Percentiles rank a stretch among this genome's conserved stretches.
Conservation (phyloP, 2,329 filamentous ascomycete genomes). For the Xylaria sp. region DNA sequence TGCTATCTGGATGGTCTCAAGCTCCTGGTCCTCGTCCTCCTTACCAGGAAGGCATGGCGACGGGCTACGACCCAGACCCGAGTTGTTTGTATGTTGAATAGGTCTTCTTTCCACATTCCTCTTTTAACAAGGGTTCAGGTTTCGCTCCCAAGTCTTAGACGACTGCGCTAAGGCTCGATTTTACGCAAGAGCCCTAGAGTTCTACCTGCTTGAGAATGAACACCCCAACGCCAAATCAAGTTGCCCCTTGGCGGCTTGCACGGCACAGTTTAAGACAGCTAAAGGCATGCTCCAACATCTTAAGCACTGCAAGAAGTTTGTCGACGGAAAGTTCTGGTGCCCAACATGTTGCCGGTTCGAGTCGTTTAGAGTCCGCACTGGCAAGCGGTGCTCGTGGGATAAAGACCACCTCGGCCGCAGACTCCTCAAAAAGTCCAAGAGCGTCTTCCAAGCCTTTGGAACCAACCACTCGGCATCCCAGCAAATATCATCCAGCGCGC, state of each 20-base stretch:
- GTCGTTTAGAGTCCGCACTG: constrained; percentile 30
- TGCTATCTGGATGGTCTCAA: background rate
- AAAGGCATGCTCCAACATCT: constrained; percentile 41
- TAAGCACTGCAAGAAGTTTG: constrained; percentile 35
- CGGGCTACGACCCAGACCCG: background rate
- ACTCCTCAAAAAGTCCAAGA: constrained; percentile 12
- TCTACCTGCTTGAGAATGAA: constrained; percentile 35
- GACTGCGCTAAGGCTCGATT: constrained; percentile 39
- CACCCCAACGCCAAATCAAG: constrained; percentile 6
- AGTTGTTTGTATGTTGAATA: constrained; percentile 23
- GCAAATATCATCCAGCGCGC: background rate
- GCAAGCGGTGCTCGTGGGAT: constrained; percentile 38
- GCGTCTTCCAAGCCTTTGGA: constrained; percentile 4
- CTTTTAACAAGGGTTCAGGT: constrained; percentile 29
- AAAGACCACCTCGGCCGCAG: constrained; percentile 21
- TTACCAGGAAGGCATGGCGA: background rate
- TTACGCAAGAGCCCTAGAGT: constrained; percentile 34
- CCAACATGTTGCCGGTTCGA: constrained; percentile 31
- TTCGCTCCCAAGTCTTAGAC: constrained; percentile 35
- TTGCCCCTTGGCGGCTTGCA: constrained; percentile 39
- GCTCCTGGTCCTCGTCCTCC: background rate
- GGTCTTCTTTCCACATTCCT: background rate
- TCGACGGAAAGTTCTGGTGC: constrained; percentile 34
- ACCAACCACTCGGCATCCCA: background rate
- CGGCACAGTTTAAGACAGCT: constrained; percentile 21